Conservation (phyloP, 2,329 filamentous ascomycete genomes). For the Phaeomoniella chlamydospora region DNA sequence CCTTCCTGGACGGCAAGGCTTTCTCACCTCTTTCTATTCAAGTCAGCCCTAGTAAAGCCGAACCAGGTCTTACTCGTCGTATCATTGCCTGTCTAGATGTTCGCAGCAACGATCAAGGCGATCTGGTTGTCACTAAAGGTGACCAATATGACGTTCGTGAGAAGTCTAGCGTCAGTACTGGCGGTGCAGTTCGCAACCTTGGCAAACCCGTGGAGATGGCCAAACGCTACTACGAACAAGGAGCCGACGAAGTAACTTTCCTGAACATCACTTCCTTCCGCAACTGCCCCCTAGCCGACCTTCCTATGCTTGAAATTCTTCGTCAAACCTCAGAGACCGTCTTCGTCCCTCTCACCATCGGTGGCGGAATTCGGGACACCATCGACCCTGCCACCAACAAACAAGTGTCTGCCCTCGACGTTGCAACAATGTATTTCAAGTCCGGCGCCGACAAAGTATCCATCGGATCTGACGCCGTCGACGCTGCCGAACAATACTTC, state of each 20-base stretch:
- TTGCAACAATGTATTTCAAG: constrained; percentile 95
- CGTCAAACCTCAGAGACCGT: constrained; percentile 76
- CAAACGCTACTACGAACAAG: constrained; percentile 84
- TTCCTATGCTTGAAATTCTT: constrained; percentile 92
- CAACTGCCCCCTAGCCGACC: constrained; percentile 80
- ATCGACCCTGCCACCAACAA: constrained; percentile 69
- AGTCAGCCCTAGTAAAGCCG: constrained; percentile 9
- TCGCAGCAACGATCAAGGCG: constrained; percentile 81
- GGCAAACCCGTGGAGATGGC: constrained; percentile 96
- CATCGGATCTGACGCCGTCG: constrained; percentile 88
- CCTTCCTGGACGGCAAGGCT: constrained; percentile 66
- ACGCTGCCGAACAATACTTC: constrained; percentile 85
- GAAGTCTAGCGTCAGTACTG: constrained; percentile 45
- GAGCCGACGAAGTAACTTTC: constrained; percentile 93
- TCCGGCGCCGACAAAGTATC: constrained; percentile 95
- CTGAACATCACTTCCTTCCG: constrained; percentile 97
- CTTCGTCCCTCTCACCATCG: constrained; percentile 90
- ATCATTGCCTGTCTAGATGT: constrained; percentile 96
- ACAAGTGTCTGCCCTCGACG: constrained; percentile 74
- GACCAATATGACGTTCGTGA: constrained; percentile 98
- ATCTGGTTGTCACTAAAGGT: constrained; percentile 94
- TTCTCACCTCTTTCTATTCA: constrained; percentile 34
- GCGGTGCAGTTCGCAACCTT: constrained; percentile 66
- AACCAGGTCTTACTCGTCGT: constrained; percentile 63
- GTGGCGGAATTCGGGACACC: constrained; percentile 88